phyloP scores from a whole-genome alignment of 2,329 filamentous ascomycete species.

The Parasarocladium wereldwijsianum region DNA sequence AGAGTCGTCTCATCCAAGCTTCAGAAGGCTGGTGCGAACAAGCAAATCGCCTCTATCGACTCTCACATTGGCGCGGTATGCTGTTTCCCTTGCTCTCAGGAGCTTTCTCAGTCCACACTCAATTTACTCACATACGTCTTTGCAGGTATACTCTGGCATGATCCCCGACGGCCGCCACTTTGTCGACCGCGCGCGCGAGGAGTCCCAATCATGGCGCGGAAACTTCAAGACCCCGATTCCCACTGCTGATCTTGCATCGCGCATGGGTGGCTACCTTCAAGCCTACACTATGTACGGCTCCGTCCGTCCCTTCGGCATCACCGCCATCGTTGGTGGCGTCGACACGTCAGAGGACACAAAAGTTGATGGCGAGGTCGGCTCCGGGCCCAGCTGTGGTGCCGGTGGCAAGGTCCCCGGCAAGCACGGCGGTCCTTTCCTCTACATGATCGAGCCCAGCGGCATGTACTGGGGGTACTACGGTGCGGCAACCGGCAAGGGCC shows the following conservation, averaged over 20 bases:
- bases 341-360: slow-evolving; percentile 75
- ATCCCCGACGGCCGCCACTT: slow-evolving; percentile 93
- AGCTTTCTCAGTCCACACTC: not conserved
- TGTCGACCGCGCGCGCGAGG: slow-evolving; percentile 83
- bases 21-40: slow-evolving; percentile 88
- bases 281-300: slow-evolving; percentile 96
- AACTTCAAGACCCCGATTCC: slow-evolving; percentile 93
- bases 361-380: slow-evolving; percentile 83
- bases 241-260: slow-evolving; percentile 71
- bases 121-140: not conserved
- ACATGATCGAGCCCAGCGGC: slow-evolving; percentile 98
- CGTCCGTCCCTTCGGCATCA: slow-evolving; percentile 92
- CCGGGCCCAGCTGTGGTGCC: slow-evolving; percentile 61
- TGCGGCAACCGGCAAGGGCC: slow-evolving; percentile 89
- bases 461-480: slow-evolving; percentile 99
- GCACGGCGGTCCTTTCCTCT: slow-evolving; percentile 81
- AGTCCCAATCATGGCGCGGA: slow-evolving; percentile 79
- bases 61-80: slow-evolving; percentile 84
- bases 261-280: slow-evolving; percentile 93
- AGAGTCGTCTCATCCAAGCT: slow-evolving; percentile 95
- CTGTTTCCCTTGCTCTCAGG: slow-evolving; percentile 7
- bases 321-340: slow-evolving; percentile 84
- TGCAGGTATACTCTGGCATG: slow-evolving; percentile 81
- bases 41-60: slow-evolving; percentile 90
- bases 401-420: slow-evolving; percentile 66